Base-by-base conservation (phyloP, 2,329 filamentous ascomycete genomes). In the Penicillium sp. region DNA sequence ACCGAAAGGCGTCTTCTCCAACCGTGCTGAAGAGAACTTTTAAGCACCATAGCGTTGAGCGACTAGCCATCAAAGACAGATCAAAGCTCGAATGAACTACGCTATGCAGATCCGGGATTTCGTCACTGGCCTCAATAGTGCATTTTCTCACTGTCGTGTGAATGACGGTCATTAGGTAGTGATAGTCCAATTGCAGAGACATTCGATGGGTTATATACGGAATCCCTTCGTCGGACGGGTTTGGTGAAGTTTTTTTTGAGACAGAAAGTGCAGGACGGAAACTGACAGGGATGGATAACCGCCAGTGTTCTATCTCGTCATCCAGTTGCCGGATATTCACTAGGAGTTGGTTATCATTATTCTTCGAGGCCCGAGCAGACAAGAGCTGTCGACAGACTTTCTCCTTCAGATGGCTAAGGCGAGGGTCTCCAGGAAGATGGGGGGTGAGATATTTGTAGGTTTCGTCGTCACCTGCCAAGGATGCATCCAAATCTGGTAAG, bases 81-180 rank as follows among this genome's bases (percentile, higher is more conserved):
- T 61, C 58, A n/a, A 61, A 61, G 40, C 58, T 61, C 20, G 58
- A 61, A 53, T 61, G 58, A 22, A 55, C 58, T 5, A 58, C 58
- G 10, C 22, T 33, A 42, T 61, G 58, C 14, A 58, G 52, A 41
- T 55, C 56, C n/a, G 16, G 24, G 10, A 24, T 35, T 4, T 24
- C 50, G 31, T 53, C 53, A 20, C 33, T 39, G 3, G 42, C 31
- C 2, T 48, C 52, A 1, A 30, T 11, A 0, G 50, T 58, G 31
- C 58, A 61, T 52, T 43, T 58, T 39, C 58, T 48, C 13, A 61
- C 54, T 27, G 50, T 54, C n/a, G 58, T 57, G 35, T 61, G 58
- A 5, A 57, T 48, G 7, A 61, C 18, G 0, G 52, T 59, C 48
- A 61, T 50, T 1, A 61, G 41, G 14, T 57, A 43, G 13, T 57